phyloP scores from a whole-genome alignment of 164 flowering plant genomes.

The Umbilicus rupestris region DNA sequence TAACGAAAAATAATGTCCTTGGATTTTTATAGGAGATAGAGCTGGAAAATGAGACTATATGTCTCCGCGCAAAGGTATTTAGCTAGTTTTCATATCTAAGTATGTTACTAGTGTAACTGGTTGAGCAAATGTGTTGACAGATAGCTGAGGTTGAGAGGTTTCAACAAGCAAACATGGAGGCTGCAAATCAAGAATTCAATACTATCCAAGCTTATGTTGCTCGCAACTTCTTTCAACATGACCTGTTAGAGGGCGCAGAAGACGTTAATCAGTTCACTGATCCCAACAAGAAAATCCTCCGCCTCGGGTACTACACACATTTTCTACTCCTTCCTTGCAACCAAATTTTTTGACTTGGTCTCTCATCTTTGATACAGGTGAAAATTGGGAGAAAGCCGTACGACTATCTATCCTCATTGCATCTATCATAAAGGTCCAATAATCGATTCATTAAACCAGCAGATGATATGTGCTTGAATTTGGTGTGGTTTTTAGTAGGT shows the following conservation, averaged over 20 bases:
- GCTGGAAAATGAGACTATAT: constrained; percentile 50
- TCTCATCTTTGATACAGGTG: background rate
- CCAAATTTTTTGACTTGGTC: background rate
- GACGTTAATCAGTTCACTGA: constrained; percentile 28
- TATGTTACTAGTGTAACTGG: background rate
- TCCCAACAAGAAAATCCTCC: constrained; percentile 53
- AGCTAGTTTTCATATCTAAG: background rate
- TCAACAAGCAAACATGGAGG: constrained; percentile 34
- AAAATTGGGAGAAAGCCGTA: background rate
- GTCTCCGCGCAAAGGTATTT: constrained; percentile 53
- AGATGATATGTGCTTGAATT: too few relatives aligned
- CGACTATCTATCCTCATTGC: background rate
- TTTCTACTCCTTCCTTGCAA: too few relatives aligned
- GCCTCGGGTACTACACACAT: constrained; percentile 47
- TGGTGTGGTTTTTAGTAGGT: background rate
- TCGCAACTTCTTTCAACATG: constrained; percentile 43
- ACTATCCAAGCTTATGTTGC: constrained; percentile 47
- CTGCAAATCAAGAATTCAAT: constrained; percentile 32
- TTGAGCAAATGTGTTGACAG: constrained; percentile 15
- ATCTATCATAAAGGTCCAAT: background rate
- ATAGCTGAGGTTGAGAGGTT: constrained; percentile 49
- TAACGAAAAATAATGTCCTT: too few relatives aligned
- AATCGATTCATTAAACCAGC: too few relatives aligned
- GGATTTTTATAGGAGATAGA: constrained; percentile 37
- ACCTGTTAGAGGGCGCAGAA: constrained; percentile 18